These are phyloP conservation scores for Claviceps capensis DNA, from an alignment of 2,329 filamentous ascomycete species.

Conservation along the genomic window DNA sequence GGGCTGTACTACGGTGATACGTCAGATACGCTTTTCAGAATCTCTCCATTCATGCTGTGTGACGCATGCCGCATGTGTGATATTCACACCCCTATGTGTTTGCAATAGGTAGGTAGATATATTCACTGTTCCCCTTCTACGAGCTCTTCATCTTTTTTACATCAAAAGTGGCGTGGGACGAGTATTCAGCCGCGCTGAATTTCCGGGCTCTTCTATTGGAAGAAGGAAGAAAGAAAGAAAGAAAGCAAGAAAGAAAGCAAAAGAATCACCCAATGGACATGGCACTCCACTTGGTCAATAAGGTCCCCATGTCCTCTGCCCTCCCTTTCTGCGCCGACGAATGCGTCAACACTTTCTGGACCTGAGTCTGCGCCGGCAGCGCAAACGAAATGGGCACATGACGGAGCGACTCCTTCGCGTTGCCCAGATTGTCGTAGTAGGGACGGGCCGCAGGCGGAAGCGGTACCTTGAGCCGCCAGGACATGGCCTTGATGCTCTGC, in stretches of 20 bases:
- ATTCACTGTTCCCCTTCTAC: no score
- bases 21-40: no score
- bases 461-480: conserved; percentile 5
- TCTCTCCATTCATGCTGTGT: no score
- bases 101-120: no score
- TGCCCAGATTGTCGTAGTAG: conserved; percentile 5
- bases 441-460: conserved; percentile 5
- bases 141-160: no score
- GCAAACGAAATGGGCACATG: conserved; percentile 9
- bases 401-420: conserved; percentile 4
- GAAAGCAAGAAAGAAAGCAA: background rate
- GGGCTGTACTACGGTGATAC: no score
- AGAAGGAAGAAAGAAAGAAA: background rate
- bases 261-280: conserved; percentile 3
- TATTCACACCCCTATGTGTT: no score
- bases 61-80: no score
- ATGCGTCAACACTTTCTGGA: conserved; percentile 4
- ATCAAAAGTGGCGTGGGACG: no score
- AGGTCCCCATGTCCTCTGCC: conserved; percentile 5
- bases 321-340: background rate
- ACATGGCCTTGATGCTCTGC: conserved; percentile 9
- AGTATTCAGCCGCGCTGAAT: no score
- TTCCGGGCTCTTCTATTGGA: background rate
- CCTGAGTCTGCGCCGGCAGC: conserved; percentile 6
- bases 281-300: conserved; percentile 5